Conservation (phyloP, 352 stramenopile species). For the Pythium angustatum region DNA sequence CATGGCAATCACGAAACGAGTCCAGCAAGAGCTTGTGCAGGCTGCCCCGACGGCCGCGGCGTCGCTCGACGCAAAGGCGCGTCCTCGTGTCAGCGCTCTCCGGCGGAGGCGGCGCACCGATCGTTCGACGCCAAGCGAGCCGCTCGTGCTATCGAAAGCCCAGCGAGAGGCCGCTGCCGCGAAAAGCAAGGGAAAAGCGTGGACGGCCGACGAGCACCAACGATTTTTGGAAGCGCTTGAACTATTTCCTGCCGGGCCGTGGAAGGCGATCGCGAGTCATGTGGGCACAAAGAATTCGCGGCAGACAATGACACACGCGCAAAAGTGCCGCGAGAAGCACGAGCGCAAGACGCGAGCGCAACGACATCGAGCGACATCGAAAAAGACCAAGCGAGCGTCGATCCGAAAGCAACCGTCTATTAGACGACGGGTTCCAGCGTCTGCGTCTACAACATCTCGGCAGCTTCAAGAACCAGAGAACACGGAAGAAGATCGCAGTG, state of each 20-base stretch:
- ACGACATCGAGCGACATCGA: background rate
- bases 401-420: background rate
- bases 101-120: background rate
- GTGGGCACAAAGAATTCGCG: slow-evolving; percentile 35
- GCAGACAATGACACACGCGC: slow-evolving; percentile 37
- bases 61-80: background rate
- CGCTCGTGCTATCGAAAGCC: slow-evolving; percentile 19
- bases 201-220: slow-evolving; percentile 36
- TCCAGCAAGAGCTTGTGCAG: slow-evolving; percentile 26
- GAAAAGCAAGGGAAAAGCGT: slow-evolving; percentile 32
- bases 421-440: background rate
- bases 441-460: background rate
- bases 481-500: slow-evolving; percentile 1
- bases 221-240: slow-evolving; percentile 38
- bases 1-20: slow-evolving; percentile 35
- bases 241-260: slow-evolving; percentile 34
- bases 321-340: slow-evolving; percentile 41
- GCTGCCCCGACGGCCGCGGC: slow-evolving; percentile 12
- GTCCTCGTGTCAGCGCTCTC: background rate
- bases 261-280: slow-evolving; percentile 40
- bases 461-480: background rate
- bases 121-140: slow-evolving; percentile 1
- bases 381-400: slow-evolving; percentile 14
- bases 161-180: slow-evolving; percentile 26
- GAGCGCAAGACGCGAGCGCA: slow-evolving; percentile 30